Base-by-base conservation (phyloP, 2,329 filamentous ascomycete genomes). In the Beauveria varroae region DNA sequence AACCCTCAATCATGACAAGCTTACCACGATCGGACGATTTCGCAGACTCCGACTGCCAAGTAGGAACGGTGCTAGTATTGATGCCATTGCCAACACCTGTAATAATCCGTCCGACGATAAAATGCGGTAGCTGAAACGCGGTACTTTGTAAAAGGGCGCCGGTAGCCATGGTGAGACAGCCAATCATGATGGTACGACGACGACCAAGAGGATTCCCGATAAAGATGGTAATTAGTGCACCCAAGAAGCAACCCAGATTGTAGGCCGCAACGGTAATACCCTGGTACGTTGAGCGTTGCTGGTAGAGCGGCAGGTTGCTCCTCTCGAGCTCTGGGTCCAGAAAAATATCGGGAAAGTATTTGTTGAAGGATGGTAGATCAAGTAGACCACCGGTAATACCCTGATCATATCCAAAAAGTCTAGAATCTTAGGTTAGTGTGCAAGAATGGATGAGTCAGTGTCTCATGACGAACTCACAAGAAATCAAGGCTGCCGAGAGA, bases 321-420 rank as follows among this genome's bases (percentile, higher is more conserved):
- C 22, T 52, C n/a, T 5, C 67, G 65, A 81, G 78, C 34, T 40
- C 22, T 28, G 34, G 37, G 10, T 56, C 81, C 3, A 78, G 70
- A 6, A 76, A 72, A 64, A 20, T 71, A 3, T 81, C 82, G 51
- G 81, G 67, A 72, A 84, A 84, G 68, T 76, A 82, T 2, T 65
- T 57, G 14, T 81, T 74, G 65, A 84, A 83, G 66, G 82, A 72
- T 10, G 73, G 71, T 2, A 90, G 78, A 2, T 86, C 88, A 60
- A 91, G 77, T 61, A 91, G 81, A 61, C 83, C 84, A 49, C 84
- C 86, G 76, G 87, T 88, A 2, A 88, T 84, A 67, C 86, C 83
- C 72, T 86, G 84, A 72, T 88, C 86, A 44, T 61, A 61, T 30
- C 59, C 59, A 30, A 61, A 61, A 20, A 61, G 59, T 41, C 59